Percentiles rank a stretch among this genome's conserved stretches.
phyloP scores from a whole-genome alignment of 371 early-diverging fungal species.

The Actinomortierella ambigua region DNA sequence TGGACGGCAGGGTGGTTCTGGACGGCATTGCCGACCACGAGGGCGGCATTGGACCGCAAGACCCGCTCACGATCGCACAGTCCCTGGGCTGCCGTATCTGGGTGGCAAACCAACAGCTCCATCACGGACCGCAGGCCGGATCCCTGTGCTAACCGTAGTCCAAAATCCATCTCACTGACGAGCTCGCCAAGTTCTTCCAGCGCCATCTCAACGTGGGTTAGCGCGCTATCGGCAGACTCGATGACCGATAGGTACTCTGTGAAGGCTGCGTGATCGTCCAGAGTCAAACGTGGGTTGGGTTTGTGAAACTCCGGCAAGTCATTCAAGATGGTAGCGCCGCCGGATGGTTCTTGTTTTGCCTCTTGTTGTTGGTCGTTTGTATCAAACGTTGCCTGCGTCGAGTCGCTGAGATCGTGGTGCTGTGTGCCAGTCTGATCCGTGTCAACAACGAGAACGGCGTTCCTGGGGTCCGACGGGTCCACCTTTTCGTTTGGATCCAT shows the following conservation, averaged over 20 bases:
- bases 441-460: constrained; percentile 38
- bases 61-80: constrained; percentile 5
- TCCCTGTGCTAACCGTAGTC: constrained; percentile 39
- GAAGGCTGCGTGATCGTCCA: constrained; percentile 33
- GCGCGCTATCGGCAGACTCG: background rate
- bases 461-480: constrained; percentile 9
- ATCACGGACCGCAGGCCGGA: constrained; percentile 32
- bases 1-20: constrained; percentile 58
- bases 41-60: constrained; percentile 30
- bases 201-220: constrained; percentile 12
- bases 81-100: constrained; percentile 7
- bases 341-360: constrained; percentile 6
- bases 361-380: constrained; percentile 16
- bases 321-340: constrained; percentile 2
- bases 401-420: constrained; percentile 6
- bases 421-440: constrained; percentile 30
- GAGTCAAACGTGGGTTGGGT: constrained; percentile 15
- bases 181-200: constrained; percentile 51
- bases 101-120: constrained; percentile 29
- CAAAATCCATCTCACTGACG: constrained; percentile 55
- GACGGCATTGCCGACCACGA: constrained; percentile 41
- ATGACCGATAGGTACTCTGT: constrained; percentile 22
- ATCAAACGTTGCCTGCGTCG: constrained; percentile 5
- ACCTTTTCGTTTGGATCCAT: constrained; percentile 28
- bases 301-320: constrained; percentile 3